phyloP scores from a whole-genome alignment of 139 green algal species.

The Chlorella sorokiniana region DNA sequence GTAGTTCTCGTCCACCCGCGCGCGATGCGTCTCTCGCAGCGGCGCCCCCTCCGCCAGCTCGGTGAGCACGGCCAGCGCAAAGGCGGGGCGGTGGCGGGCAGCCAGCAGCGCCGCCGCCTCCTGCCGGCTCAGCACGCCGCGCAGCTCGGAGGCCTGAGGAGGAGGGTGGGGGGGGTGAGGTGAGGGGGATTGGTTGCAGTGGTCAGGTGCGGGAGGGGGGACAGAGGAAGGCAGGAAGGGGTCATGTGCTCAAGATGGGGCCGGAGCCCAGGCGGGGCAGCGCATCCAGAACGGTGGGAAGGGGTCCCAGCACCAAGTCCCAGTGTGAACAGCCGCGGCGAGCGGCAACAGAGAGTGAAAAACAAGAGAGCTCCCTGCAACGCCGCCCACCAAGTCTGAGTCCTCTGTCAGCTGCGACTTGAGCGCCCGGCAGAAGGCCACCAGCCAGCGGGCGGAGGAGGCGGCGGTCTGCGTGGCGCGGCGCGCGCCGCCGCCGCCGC shows the following conservation, averaged over 20 bases:
- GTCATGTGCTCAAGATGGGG: too few relatives aligned
- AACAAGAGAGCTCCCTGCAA: conserved; percentile 26
- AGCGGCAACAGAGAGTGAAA: too few relatives aligned
- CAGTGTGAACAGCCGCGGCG: too few relatives aligned
- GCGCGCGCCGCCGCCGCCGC: background rate
- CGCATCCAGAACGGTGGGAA: too few relatives aligned
- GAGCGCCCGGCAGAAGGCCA: conserved; percentile 41
- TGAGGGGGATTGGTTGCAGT: background rate
- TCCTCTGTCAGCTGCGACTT: conserved; percentile 51
- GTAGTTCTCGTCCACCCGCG: conserved; percentile 2
- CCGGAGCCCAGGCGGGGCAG: too few relatives aligned
- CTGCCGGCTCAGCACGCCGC: conserved; percentile 13
- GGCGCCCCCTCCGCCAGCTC: conserved; percentile 15
- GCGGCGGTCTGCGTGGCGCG: background rate
- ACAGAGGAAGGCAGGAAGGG: too few relatives aligned
- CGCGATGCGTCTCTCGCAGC: conserved; percentile 2
- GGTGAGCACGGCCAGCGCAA: conserved; percentile 37
- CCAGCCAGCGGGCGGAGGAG: conserved; percentile 32
- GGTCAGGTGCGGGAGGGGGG: too few relatives aligned
- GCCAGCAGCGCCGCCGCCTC: conserved; percentile 35
- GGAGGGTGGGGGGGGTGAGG: background rate
- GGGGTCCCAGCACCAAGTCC: too few relatives aligned
- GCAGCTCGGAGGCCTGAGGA: background rate
- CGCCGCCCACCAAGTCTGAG: conserved; percentile 26
- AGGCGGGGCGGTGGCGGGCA: conserved; percentile 36